A percentile compares a stretch with the other conserved stretches of the same genome.
Evolutionary conservation across 2,329 filamentous ascomycete genomes (phyloP).

Genomic region (Apiospora hydei): DNA sequence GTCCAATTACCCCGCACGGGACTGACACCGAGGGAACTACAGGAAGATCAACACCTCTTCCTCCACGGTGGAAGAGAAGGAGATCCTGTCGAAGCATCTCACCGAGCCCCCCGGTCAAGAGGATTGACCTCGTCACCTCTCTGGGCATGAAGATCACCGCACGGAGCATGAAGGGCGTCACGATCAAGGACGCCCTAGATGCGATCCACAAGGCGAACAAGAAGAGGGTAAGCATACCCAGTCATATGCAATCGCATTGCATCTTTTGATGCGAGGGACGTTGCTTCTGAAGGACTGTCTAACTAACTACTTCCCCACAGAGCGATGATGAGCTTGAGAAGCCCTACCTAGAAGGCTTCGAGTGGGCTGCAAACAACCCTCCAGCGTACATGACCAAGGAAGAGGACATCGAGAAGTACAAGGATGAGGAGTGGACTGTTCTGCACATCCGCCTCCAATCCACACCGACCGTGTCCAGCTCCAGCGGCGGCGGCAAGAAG

Average conservation of each 20-base stretch:
- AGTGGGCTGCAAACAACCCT: conserved; percentile 67
- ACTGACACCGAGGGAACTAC: conserved; percentile 19
- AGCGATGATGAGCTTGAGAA: conserved; percentile 85
- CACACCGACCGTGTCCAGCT: conserved; percentile 49
- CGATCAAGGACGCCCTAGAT: conserved; percentile 95
- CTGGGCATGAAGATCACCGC: conserved; percentile 87
- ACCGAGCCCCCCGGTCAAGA: conserved; percentile 87
- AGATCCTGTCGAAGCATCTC: conserved; percentile 82
- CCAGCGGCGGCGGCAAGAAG: conserved; percentile 68
- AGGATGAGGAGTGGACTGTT: conserved; percentile 87
- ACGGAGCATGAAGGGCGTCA: conserved; percentile 91
- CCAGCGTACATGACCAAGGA: conserved; percentile 32
- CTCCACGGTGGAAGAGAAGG: conserved; percentile 78
- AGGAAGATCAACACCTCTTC: conserved; percentile 97
- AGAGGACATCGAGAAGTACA: conserved; percentile 53
- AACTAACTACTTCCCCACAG: background rate
- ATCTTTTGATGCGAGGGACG: conserved; percentile 8
- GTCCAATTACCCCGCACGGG: conserved; percentile 26
- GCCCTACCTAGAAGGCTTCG: conserved; percentile 90
- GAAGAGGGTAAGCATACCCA: conserved; percentile 76
- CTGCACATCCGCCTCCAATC: conserved; percentile 84
- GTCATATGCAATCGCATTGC: conserved; percentile 8
- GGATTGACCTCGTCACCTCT: conserved; percentile 92
- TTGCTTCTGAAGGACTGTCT: background rate
- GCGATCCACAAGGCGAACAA: conserved; percentile 96